Evolutionary conservation across 495 filamentous ascomycete species (phyloP), one percentile per base, ranked within the genome.

Genomic region (Aspergillus ostianus): DNA sequence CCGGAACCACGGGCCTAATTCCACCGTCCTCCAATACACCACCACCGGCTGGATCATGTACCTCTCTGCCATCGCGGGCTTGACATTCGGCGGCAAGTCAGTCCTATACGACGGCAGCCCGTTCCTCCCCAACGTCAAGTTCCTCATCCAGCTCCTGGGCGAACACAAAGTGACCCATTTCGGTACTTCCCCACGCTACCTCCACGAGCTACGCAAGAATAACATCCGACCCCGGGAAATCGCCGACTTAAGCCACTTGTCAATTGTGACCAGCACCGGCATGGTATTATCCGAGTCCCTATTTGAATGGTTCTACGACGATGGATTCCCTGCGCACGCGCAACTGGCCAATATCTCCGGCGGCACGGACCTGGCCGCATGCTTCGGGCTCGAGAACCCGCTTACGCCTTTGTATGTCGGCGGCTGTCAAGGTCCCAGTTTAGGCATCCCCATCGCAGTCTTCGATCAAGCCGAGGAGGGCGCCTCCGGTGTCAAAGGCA

Each of bases 21-120:
- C 64, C 21, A 80, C 84, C 15, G 69, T 76, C 8, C 41, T 79
- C 70, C 82, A 89, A 73, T 85, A 81, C 60, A 84, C 80, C 12
- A 86, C 83, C 48, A 90, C 87, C 0, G 89, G 89, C 5, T 93
- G 90, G 90, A 92, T 93, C 64, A 93, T 93, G 90, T 93, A 91
- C 69, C 70, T 90, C 36, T 67, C 78, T 15, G 78, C 76, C 53
- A 70, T 88, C 19, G 70, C 71, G 47, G 68, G 73, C 3, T 74
- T 91, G 19, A 64, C 86, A 1, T 66, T 70, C 19, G 88, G 90
- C 8, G 76, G 75, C 0, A 79, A 82, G 30, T 70, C 82, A 13
- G 67, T 93, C 47, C 67, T 91, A 5, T 93, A 92, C 69, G 90
- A 93, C 69, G 90, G 90, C 13, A 87, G 82, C 2, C 90, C 90